A percentile compares a stretch with the other conserved stretches of the same genome.
Evolutionary conservation across 163 green algal species (phyloP).

Genomic region (Chlamydomonas reinhardtii): DNA sequence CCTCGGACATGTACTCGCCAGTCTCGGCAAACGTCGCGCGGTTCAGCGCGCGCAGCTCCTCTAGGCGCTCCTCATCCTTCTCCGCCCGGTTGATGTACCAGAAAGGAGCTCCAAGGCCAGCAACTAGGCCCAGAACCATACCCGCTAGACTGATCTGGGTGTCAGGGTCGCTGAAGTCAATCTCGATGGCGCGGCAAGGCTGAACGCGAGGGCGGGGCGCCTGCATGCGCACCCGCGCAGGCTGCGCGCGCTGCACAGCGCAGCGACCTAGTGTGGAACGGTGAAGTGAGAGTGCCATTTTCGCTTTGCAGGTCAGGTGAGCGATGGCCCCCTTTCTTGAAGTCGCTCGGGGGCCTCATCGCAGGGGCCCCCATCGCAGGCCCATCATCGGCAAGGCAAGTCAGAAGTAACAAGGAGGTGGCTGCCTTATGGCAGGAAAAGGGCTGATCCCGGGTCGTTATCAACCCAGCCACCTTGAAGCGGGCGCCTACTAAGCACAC

Average conservation of each 20-base stretch:
- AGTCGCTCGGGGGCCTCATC: neutral
- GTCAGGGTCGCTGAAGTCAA: slow-evolving; percentile 69
- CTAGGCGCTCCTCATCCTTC: slow-evolving; percentile 77
- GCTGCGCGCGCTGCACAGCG: slow-evolving; percentile 18
- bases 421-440: no score
- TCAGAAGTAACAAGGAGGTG: no score
- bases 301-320: neutral
- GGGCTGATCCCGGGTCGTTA: no score
- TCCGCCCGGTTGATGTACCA: slow-evolving; percentile 79
- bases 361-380: no score
- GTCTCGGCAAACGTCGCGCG: slow-evolving; percentile 71
- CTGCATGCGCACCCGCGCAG: neutral
- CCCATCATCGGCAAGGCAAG: no score
- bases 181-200: slow-evolving; percentile 66
- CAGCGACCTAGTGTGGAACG: neutral
- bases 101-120: slow-evolving; percentile 69
- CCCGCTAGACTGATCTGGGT: slow-evolving; percentile 49
- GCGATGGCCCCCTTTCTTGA: no score
- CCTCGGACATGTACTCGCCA: slow-evolving; percentile 80
- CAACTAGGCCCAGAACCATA: slow-evolving; percentile 59
- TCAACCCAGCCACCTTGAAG: no score
- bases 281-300: slow-evolving; percentile 37
- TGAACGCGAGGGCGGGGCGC: slow-evolving; percentile 3
- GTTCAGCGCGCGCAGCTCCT: slow-evolving; percentile 79
- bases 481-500: no score